Evolutionary conservation across 192 early-diverging fungal genomes (phyloP).

Genomic region (Coemansia erecta): DNA sequence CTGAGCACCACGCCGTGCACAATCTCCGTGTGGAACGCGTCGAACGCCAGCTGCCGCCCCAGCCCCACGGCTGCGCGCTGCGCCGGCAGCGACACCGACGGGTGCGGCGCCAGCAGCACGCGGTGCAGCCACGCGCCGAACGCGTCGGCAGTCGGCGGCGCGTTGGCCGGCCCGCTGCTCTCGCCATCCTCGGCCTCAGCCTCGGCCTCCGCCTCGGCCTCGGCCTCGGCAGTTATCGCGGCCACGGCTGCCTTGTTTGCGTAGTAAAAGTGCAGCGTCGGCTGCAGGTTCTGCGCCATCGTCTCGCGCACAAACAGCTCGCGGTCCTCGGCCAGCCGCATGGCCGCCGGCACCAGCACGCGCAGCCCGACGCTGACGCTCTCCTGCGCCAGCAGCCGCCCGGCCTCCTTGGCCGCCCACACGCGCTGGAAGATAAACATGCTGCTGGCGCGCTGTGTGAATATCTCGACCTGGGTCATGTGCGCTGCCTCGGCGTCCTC

Average conservation of each 20-base stretch:
- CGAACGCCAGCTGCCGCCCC: conserved; percentile 37
- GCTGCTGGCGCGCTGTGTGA: conserved; percentile 43
- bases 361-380: conserved; percentile 9
- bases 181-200: neutral
- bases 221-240: neutral
- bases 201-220: neutral
- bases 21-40: conserved; percentile 48
- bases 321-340: conserved; percentile 45
- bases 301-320: conserved; percentile 55
- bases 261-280: conserved; percentile 45
- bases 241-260: conserved; percentile 12
- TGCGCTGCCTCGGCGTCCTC: conserved; percentile 41
- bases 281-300: conserved; percentile 44
- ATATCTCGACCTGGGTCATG: conserved; percentile 42
- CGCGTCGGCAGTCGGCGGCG: conserved; percentile 8
- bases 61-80: conserved; percentile 43
- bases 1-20: conserved; percentile 49
- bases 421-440: conserved; percentile 52
- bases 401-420: conserved; percentile 49
- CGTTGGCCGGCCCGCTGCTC: neutral
- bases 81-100: conserved; percentile 41
- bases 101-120: conserved; percentile 46
- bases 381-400: conserved; percentile 21
- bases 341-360: conserved; percentile 49
- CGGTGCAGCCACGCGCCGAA: conserved; percentile 53